Percentiles rank a stretch among this genome's conserved stretches.
These are phyloP conservation scores for Lactarius tabidus DNA, from an alignment of 768 basidiomycete species.

Conservation along the genomic window DNA sequence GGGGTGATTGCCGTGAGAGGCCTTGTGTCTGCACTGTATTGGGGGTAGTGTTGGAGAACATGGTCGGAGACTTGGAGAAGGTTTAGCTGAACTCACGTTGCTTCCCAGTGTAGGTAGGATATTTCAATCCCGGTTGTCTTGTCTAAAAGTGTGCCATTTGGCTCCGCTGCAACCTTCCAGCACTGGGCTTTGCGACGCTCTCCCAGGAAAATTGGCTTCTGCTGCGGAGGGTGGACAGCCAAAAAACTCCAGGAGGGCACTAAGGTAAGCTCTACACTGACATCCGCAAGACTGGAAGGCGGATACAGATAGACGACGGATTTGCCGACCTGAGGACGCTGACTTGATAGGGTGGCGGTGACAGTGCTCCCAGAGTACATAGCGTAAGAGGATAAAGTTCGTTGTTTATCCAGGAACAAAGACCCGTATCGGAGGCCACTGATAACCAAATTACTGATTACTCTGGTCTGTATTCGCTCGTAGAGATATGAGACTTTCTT, in stretches of 20 bases:
- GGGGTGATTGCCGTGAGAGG: neutral
- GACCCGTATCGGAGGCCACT: neutral
- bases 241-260: neutral
- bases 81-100: neutral
- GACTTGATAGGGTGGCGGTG: too few species aligned
- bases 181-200: neutral
- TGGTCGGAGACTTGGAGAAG: too few species aligned
- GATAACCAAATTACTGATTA: neutral
- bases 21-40: neutral
- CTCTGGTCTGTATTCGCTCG: neutral
- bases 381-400: neutral
- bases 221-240: conserved; percentile 6
- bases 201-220: neutral
- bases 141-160: conserved; percentile 9
- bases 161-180: conserved; percentile 10
- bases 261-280: conserved; percentile 9
- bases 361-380: neutral
- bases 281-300: conserved; percentile 7
- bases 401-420: neutral
- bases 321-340: neutral
- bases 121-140: conserved; percentile 11
- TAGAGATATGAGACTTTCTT: neutral
- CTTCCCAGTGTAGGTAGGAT: conserved; percentile 16
- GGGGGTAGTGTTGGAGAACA: too few species aligned
- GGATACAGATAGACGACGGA: too few species aligned